A percentile compares a stretch with the other conserved stretches of the same genome.
These are phyloP conservation scores for Kwoniella shandongensis DNA, from an alignment of 768 basidiomycete genomes.

Conservation along the genomic window DNA sequence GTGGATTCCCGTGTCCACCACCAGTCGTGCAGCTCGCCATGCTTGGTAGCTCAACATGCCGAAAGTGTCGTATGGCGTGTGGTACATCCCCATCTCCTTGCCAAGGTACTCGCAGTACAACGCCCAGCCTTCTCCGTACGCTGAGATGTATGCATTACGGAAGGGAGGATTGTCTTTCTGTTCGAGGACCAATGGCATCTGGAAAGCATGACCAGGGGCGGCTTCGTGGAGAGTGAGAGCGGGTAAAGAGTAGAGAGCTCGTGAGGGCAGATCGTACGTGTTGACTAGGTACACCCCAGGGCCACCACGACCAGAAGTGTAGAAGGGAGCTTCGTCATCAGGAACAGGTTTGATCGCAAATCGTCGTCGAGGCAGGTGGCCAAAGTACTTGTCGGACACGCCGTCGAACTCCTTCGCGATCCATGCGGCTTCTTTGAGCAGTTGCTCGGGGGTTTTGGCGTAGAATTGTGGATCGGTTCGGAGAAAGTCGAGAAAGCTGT, in stretches of 20 bases:
- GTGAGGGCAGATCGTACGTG: conserved; percentile 20
- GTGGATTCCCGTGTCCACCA: conserved; percentile 16
- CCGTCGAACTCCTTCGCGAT: conserved; percentile 23
- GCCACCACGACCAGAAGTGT: conserved; percentile 21
- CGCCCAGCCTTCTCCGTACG: conserved; percentile 19
- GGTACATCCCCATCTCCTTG: conserved; percentile 17
- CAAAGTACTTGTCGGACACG: conserved; percentile 19
- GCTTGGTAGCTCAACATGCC: conserved; percentile 23
- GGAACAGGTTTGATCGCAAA: conserved; percentile 22
- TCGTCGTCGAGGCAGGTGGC: conserved; percentile 15
- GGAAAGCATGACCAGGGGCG: conserved; percentile 18
- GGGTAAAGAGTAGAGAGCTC: conserved; percentile 16
- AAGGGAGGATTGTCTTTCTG: conserved; percentile 8
- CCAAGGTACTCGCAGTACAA: conserved; percentile 18
- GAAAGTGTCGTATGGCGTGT: conserved; percentile 13
- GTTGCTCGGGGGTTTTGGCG: conserved; percentile 22
- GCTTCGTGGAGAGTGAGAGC: conserved; percentile 20
- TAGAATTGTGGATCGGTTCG: conserved; percentile 23
- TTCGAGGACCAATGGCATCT: conserved; percentile 11
- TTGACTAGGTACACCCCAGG: conserved; percentile 24
- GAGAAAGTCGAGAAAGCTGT: conserved; percentile 18
- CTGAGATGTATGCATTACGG: conserved; percentile 14
- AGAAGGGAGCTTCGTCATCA: conserved; percentile 15
- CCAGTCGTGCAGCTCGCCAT: conserved; percentile 18
- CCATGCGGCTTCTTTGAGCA: conserved; percentile 23